Evolutionary conservation across 2,329 filamentous ascomycete genomes (phyloP).

Genomic region (Colletotrichum costaricense): DNA sequence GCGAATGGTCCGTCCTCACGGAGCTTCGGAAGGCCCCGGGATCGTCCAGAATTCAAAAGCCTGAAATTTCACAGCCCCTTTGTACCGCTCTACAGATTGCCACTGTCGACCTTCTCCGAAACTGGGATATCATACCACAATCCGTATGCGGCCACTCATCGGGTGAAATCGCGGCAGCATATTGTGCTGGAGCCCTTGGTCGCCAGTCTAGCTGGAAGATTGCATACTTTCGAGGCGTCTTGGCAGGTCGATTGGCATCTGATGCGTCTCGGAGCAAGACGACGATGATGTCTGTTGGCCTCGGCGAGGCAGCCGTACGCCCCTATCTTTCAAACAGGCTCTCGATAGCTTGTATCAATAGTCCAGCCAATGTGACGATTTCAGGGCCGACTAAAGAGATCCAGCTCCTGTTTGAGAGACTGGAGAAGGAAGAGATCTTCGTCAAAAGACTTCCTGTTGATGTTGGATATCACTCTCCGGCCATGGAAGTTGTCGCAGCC

Average conservation of each 20-base stretch:
- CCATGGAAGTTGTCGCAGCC: conserved; percentile 52
- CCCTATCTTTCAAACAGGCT: conserved; percentile 42
- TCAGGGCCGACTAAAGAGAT: conserved; percentile 51
- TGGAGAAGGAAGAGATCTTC: conserved; percentile 44
- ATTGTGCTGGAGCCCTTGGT: conserved; percentile 49
- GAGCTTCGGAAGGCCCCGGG: conserved; percentile 45
- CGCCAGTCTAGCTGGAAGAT: conserved; percentile 52
- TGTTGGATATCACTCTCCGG: conserved; percentile 56
- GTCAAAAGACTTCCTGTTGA: conserved; percentile 49
- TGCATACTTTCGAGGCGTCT: conserved; percentile 52
- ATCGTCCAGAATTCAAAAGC: conserved; percentile 42
- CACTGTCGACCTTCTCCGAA: conserved; percentile 50
- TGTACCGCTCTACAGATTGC: conserved; percentile 55
- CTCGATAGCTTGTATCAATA: conserved; percentile 57
- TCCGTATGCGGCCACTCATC: conserved; percentile 58
- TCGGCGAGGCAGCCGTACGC: conserved; percentile 37
- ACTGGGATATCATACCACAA: conserved; percentile 45
- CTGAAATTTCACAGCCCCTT: conserved; percentile 52
- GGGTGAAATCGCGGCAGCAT: conserved; percentile 59
- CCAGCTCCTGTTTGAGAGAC: conserved; percentile 42
- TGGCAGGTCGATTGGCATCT: conserved; percentile 2
- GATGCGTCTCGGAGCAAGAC: background rate
- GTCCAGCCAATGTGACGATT: conserved; percentile 54
- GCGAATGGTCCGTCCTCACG: conserved; percentile 49
- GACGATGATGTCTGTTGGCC: conserved; percentile 15